A percentile compares a stretch with the other conserved stretches of the same genome.
These are phyloP conservation scores for Stramenopiles sp. DNA, from an alignment of 352 stramenopile genomes.

Conservation along the genomic window DNA sequence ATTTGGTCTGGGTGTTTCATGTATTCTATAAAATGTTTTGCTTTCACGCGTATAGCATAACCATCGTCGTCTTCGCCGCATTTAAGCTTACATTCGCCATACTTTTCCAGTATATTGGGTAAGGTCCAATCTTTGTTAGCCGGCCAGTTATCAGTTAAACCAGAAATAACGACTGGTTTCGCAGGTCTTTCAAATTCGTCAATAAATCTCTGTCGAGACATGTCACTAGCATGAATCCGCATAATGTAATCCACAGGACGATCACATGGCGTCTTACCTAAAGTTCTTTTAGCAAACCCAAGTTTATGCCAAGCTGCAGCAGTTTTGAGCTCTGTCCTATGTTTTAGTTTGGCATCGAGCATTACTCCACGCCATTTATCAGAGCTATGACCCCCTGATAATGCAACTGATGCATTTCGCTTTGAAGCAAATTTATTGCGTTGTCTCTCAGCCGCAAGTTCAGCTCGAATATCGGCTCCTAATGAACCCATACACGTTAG, in stretches of 20 bases:
- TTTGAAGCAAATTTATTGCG: no score
- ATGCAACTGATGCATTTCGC: no score
- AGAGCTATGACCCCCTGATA: no score
- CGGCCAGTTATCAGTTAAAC: constrained; percentile 29
- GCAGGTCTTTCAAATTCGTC: constrained; percentile 30
- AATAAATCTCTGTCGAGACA: constrained; percentile 33
- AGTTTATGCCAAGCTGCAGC: no score
- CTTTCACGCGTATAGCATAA: constrained; percentile 28
- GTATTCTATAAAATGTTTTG: constrained; percentile 31
- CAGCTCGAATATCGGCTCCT: no score
- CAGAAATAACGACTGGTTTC: constrained; percentile 34
- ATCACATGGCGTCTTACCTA: no score
- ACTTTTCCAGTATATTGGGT: constrained; percentile 12
- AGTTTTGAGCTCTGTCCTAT: no score
- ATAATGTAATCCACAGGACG: constrained; percentile 12
- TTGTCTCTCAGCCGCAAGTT: no score
- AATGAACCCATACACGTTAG: no score
- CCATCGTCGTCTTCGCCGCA: constrained; percentile 29
- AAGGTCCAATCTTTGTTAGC: constrained; percentile 28
- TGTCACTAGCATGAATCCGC: constrained; percentile 16
- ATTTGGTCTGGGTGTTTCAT: constrained; percentile 23
- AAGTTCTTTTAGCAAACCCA: no score
- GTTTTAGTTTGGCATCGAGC: no score
- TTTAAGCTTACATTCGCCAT: constrained; percentile 15
- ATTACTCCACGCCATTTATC: no score